A percentile compares a stretch with the other conserved stretches of the same genome.
phyloP scores from a whole-genome alignment of 192 early-diverging fungal species.

The Bifiguratus adelaidae region DNA sequence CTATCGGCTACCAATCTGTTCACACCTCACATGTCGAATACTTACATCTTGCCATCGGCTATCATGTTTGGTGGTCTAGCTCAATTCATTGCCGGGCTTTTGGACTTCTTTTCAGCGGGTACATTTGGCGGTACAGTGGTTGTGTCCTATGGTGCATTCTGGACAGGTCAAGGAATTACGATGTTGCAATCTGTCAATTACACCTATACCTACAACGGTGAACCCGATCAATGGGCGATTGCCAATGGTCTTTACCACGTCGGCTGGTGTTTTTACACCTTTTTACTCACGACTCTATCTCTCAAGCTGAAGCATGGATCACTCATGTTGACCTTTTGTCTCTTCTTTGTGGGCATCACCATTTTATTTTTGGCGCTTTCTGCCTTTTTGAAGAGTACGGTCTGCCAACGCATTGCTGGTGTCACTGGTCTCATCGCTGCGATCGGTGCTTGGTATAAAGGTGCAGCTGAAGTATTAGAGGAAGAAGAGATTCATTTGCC shows the following conservation, averaged over 20 bases:
- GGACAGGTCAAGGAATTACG: slow-evolving; percentile 13
- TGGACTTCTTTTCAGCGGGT: slow-evolving; percentile 7
- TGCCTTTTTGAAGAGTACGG: neutral
- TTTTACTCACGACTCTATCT: slow-evolving; percentile 3
- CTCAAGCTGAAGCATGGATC: slow-evolving; percentile 7
- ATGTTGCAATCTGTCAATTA: slow-evolving; percentile 6
- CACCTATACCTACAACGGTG: neutral
- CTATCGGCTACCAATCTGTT: slow-evolving; percentile 6
- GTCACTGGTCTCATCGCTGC: slow-evolving; percentile 11
- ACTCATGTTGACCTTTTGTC: slow-evolving; percentile 5
- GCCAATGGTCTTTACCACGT: slow-evolving; percentile 8
- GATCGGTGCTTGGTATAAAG: slow-evolving; percentile 14
- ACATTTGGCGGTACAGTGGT: slow-evolving; percentile 12
- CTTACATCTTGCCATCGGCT: slow-evolving; percentile 6
- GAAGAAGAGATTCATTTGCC: slow-evolving; percentile 10
- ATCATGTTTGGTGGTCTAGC: slow-evolving; percentile 14
- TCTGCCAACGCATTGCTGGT: slow-evolving; percentile 8
- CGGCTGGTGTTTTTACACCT: slow-evolving; percentile 7
- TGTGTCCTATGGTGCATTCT: slow-evolving; percentile 18
- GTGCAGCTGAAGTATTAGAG: slow-evolving; percentile 15
- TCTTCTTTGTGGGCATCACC: slow-evolving; percentile 12
- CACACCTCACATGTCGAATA: slow-evolving; percentile 2
- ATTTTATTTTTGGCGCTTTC: slow-evolving; percentile 6
- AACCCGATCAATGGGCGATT: neutral
- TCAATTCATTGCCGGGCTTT: slow-evolving; percentile 9